phyloP scores from a whole-genome alignment of 1,284 basidiomycete species.

The Fomitopsis pinicola region DNA sequence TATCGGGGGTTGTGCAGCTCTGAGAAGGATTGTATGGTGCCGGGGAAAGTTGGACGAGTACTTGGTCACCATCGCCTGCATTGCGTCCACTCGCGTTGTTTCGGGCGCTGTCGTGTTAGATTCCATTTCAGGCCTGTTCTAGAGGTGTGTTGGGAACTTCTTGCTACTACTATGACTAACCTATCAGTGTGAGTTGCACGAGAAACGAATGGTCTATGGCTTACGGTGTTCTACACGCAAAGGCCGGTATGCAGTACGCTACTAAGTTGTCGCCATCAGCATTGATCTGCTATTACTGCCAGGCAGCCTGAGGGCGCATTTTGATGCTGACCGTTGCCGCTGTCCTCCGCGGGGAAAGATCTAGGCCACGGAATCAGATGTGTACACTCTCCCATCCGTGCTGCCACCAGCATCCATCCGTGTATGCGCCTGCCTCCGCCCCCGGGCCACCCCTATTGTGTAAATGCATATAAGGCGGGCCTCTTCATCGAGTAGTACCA shows the following conservation, averaged over 20 bases:
- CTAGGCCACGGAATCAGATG: too few species aligned
- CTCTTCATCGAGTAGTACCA: not conserved
- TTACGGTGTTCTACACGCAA: too few species aligned
- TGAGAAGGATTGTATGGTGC: constrained; percentile 7
- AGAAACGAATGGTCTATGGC: too few species aligned
- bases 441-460: not conserved
- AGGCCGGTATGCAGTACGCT: too few species aligned
- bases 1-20: not conserved
- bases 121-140: too few species aligned
- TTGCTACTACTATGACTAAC: too few species aligned
- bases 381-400: too few species aligned
- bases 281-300: too few species aligned
- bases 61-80: constrained; percentile 27
- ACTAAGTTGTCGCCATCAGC: too few species aligned
- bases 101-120: constrained; percentile 1
- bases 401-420: not conserved
- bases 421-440: not conserved
- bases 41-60: constrained; percentile 27
- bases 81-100: constrained; percentile 16
- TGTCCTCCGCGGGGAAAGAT: not conserved
- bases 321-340: not conserved
- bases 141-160: too few species aligned
- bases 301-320: too few species aligned
- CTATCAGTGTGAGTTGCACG: too few species aligned
- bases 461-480: not conserved